Evolutionary conservation across 352 stramenopile genomes (phyloP).

Genomic region (Pythium rhizo-oryzae): DNA sequence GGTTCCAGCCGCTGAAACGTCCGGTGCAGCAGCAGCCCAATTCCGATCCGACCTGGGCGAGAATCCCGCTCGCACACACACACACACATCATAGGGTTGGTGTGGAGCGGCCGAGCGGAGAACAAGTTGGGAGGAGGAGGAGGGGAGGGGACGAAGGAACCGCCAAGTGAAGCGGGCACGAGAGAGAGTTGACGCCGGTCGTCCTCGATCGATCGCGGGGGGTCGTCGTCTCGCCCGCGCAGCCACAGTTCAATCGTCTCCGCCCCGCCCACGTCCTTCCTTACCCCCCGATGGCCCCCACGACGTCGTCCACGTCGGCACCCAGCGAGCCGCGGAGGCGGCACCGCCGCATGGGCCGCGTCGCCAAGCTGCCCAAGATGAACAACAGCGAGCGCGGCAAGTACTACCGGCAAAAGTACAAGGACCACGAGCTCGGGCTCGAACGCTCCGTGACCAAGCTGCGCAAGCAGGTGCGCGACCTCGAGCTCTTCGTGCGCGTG

Average conservation of each 20-base stretch:
- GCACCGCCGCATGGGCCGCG: constrained; percentile 13
- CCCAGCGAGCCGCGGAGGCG: neutral
- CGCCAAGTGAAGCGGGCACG: too few relatives aligned
- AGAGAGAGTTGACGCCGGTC: too few relatives aligned
- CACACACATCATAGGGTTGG: too few relatives aligned
- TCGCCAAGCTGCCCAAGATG: constrained; percentile 55
- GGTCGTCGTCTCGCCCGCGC: too few relatives aligned
- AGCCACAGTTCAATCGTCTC: neutral
- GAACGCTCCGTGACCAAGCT: constrained; percentile 40
- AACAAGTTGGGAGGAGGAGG: too few relatives aligned
- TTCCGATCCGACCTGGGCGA: too few relatives aligned
- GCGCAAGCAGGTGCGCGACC: constrained; percentile 40
- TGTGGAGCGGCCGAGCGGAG: too few relatives aligned
- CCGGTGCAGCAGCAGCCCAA: too few relatives aligned
- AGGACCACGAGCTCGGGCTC: constrained; percentile 51
- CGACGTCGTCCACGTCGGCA: neutral
- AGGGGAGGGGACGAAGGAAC: too few relatives aligned
- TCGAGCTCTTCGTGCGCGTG: constrained; percentile 41
- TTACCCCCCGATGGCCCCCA: neutral
- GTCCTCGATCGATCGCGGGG: too few relatives aligned
- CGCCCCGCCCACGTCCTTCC: neutral
- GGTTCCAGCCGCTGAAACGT: too few relatives aligned
- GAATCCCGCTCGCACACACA: too few relatives aligned
- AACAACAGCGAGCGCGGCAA: constrained; percentile 72
- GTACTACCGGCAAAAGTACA: constrained; percentile 68